Percentiles rank a stretch among this genome's conserved stretches.
Evolutionary conservation across 2,329 filamentous ascomycete genomes (phyloP).

Genomic region (Colletotrichum sp.): DNA sequence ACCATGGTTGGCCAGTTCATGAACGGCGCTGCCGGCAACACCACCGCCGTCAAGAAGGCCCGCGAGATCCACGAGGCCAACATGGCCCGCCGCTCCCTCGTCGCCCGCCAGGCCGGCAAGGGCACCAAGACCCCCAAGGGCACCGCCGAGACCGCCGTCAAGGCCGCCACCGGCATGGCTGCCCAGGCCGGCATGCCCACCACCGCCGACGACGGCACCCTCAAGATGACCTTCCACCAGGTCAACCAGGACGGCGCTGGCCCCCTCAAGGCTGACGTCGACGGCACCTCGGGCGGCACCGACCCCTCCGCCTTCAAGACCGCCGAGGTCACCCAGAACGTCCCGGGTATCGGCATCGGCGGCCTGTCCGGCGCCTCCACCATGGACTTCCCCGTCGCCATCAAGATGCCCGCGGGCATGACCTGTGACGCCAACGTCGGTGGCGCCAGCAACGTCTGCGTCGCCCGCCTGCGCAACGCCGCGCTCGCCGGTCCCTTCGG

Average conservation of each 20-base stretch:
- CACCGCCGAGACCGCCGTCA: slow-evolving; percentile 56
- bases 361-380: slow-evolving; percentile 64
- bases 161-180: slow-evolving; percentile 58
- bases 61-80: slow-evolving; percentile 47
- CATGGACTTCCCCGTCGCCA: slow-evolving; percentile 67
- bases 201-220: slow-evolving; percentile 68
- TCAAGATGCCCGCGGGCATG: slow-evolving; percentile 71
- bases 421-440: slow-evolving; percentile 65
- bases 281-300: slow-evolving; percentile 67
- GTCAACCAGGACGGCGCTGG: slow-evolving; percentile 76
- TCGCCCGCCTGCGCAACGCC: slow-evolving; percentile 67
- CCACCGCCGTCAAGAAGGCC: slow-evolving; percentile 41
- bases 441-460: slow-evolving; percentile 65
- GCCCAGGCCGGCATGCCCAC: slow-evolving; percentile 72
- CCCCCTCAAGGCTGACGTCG: slow-evolving; percentile 63
- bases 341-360: slow-evolving; percentile 60
- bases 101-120: slow-evolving; percentile 15
- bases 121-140: slow-evolving; percentile 23
- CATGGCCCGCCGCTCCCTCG: slow-evolving; percentile 30
- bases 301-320: slow-evolving; percentile 64
- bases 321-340: slow-evolving; percentile 64
- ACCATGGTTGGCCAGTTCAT: slow-evolving; percentile 65
- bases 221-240: slow-evolving; percentile 70
- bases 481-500: slow-evolving; percentile 70
- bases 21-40: slow-evolving; percentile 42